Evolutionary conservation across 2,329 filamentous ascomycete species (phyloP).

Genomic region (Aspergillus ruber): DNA sequence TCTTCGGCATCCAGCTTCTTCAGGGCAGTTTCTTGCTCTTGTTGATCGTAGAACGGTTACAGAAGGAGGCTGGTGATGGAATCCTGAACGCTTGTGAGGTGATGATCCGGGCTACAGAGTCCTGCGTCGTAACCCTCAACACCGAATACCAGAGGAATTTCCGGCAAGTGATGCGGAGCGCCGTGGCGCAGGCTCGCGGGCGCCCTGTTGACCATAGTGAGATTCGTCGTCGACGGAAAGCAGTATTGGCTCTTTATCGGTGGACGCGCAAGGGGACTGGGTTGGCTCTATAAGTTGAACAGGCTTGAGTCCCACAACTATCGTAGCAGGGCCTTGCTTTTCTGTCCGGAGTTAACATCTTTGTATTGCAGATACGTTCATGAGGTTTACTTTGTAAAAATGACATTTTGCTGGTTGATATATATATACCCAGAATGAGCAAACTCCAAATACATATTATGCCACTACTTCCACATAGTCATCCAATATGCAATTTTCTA

Average conservation of each 20-base stretch:
- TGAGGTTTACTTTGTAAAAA: too few relatives aligned
- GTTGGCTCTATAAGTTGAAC: conserved; percentile 48
- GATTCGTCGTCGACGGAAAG: conserved; percentile 74
- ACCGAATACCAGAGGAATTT: conserved; percentile 96
- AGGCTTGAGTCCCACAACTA: too few relatives aligned
- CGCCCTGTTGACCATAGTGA: conserved; percentile 79
- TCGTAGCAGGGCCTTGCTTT: too few relatives aligned
- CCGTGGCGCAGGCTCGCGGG: conserved; percentile 78
- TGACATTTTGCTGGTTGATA: too few relatives aligned
- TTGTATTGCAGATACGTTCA: too few relatives aligned
- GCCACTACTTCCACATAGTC: too few relatives aligned
- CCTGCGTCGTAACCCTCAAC: conserved; percentile 83
- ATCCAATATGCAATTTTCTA: too few relatives aligned
- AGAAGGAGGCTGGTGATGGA: conserved; percentile 75
- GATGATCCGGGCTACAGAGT: conserved; percentile 85
- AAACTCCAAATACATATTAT: too few relatives aligned
- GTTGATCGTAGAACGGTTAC: conserved; percentile 81
- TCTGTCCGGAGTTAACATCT: too few relatives aligned
- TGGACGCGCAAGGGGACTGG: conserved; percentile 91
- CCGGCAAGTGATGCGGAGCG: conserved; percentile 89
- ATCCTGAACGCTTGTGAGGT: conserved; percentile 87
- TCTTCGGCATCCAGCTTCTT: conserved; percentile 87
- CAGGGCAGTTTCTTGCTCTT: conserved; percentile 85
- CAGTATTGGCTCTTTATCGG: conserved; percentile 76
- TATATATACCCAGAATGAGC: too few relatives aligned